A percentile compares a stretch with the other conserved stretches of the same genome.
Conservation (phyloP, 1,284 basidiomycete species). For the Fomitopsis betulina region DNA sequence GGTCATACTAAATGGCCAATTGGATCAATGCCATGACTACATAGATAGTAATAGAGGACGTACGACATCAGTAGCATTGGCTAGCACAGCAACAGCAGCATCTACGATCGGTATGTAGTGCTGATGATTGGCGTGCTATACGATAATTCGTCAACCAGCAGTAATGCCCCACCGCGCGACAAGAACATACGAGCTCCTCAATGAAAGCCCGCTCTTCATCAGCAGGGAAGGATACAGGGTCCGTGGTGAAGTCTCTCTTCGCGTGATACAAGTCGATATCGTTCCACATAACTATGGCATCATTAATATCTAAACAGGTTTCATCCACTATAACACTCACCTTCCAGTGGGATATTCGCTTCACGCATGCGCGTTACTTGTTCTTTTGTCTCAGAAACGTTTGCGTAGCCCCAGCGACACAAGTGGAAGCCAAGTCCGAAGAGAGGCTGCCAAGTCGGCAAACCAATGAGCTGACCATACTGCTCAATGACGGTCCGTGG, state of each 20-base stretch:
- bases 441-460: slow-evolving; percentile 62
- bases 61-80: slow-evolving; percentile 28
- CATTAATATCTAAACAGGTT: too few species aligned
- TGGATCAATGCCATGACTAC: neutral
- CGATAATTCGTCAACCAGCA: neutral
- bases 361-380: slow-evolving; percentile 53
- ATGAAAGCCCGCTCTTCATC: slow-evolving; percentile 52
- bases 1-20: neutral
- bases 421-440: slow-evolving; percentile 74
- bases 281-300: slow-evolving; percentile 54
- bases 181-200: slow-evolving; percentile 40
- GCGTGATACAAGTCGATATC: slow-evolving; percentile 66
- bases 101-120: slow-evolving; percentile 28
- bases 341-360: slow-evolving; percentile 24
- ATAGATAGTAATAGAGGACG: slow-evolving; percentile 8
- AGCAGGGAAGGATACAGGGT: slow-evolving; percentile 52
- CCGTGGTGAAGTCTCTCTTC: slow-evolving; percentile 57
- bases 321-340: too few species aligned
- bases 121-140: slow-evolving; percentile 16
- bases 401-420: slow-evolving; percentile 45
- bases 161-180: too few species aligned
- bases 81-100: slow-evolving; percentile 20
- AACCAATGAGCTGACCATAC: slow-evolving; percentile 56
- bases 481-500: slow-evolving; percentile 65
- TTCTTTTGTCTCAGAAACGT: slow-evolving; percentile 33